These are phyloP conservation scores for Mucor racemosus DNA, from an alignment of 371 early-diverging fungal species.

Conservation along the genomic window DNA sequence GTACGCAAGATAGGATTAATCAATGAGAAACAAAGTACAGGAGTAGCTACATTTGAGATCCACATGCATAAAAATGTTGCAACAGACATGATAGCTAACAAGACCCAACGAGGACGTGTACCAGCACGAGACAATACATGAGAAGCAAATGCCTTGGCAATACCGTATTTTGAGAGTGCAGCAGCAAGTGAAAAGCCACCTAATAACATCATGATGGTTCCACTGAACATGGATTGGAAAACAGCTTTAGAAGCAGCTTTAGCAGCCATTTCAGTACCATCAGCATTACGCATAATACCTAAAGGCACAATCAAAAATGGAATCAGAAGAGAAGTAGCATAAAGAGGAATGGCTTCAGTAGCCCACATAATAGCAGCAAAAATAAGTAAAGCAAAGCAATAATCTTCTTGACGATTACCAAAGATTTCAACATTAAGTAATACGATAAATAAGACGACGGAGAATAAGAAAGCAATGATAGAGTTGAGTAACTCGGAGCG, in stretches of 20 bases:
- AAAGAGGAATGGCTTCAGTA: slow-evolving; percentile 78
- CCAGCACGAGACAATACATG: slow-evolving; percentile 74
- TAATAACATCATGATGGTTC: slow-evolving; percentile 93
- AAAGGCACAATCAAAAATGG: slow-evolving; percentile 78
- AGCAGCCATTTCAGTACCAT: slow-evolving; percentile 59
- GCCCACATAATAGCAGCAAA: slow-evolving; percentile 74
- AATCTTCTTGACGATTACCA: slow-evolving; percentile 59
- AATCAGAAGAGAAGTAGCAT: slow-evolving; percentile 78
- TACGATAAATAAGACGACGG: slow-evolving; percentile 58
- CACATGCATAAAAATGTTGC: slow-evolving; percentile 78
- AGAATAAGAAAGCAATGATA: slow-evolving; percentile 39
- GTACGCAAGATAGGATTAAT: slow-evolving; percentile 78
- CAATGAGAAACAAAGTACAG: slow-evolving; percentile 82
- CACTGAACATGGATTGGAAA: slow-evolving; percentile 93
- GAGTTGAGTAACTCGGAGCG: slow-evolving; percentile 34
- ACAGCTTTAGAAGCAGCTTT: slow-evolving; percentile 80
- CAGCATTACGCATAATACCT: slow-evolving; percentile 67
- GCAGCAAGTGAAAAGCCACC: slow-evolving; percentile 96
- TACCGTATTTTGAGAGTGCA: slow-evolving; percentile 54
- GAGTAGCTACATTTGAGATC: slow-evolving; percentile 85
- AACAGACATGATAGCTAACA: slow-evolving; percentile 79
- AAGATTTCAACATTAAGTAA: slow-evolving; percentile 63
- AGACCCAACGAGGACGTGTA: slow-evolving; percentile 67
- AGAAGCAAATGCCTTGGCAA: slow-evolving; percentile 77
- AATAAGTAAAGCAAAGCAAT: slow-evolving; percentile 69